Evolutionary conservation across 768 basidiomycete species (phyloP).

Genomic region (Calocybe gangraenosa): DNA sequence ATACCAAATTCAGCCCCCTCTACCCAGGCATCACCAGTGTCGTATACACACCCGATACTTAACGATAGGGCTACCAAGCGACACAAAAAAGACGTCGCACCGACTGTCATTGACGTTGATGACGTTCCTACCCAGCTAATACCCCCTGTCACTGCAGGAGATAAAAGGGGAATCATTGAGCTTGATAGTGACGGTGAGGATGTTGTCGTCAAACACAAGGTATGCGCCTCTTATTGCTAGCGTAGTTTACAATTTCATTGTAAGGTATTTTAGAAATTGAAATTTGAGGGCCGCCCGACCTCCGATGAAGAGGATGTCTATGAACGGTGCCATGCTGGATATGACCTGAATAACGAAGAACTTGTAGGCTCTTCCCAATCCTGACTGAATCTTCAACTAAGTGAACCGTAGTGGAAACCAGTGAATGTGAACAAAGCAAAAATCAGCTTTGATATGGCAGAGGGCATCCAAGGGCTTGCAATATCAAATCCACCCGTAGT

Average conservation of each 20-base stretch:
- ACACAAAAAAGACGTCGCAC: too few relatives aligned
- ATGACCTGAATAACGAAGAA: constrained; percentile 22
- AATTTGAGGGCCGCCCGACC: constrained; percentile 2
- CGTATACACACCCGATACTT: too few relatives aligned
- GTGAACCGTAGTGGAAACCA: constrained; percentile 18
- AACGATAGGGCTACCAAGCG: too few relatives aligned
- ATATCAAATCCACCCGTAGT: constrained; percentile 12
- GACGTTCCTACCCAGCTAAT: not conserved
- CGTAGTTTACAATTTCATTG: too few relatives aligned
- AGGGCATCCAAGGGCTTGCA: constrained; percentile 6
- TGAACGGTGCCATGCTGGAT: constrained; percentile 15
- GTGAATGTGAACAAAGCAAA: constrained; percentile 10
- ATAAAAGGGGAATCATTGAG: constrained; percentile 2
- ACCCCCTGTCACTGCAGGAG: not conserved
- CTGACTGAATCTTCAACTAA: not conserved
- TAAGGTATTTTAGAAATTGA: constrained; percentile 2
- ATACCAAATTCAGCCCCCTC: too few relatives aligned
- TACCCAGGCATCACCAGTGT: too few relatives aligned
- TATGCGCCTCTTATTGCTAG: not conserved
- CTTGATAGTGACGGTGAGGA: constrained; percentile 17
- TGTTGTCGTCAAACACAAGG: constrained; percentile 10
- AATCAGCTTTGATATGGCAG: constrained; percentile 8
- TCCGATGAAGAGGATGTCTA: constrained; percentile 15
- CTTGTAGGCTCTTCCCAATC: constrained; percentile 16
- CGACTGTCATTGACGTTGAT: too few relatives aligned